Evolutionary conservation across 352 stramenopile species (phyloP), one percentile per base, ranked within the genome.

Genomic region (Pythium inflatum): DNA sequence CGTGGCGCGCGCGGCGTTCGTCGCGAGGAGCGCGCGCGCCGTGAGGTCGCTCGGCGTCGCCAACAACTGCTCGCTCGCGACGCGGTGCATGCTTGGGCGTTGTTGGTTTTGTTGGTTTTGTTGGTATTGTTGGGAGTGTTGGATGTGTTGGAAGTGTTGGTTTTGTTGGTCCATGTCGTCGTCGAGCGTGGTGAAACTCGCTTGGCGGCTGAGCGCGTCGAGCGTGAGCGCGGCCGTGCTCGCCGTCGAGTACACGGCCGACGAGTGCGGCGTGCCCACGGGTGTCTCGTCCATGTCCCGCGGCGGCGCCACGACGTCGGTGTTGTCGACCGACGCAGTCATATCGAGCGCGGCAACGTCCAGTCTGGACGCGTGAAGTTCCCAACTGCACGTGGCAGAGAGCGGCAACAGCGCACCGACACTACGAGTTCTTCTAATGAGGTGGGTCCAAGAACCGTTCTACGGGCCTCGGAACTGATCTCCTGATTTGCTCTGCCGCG

Each of bases 61-160:
- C 45, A 71, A 54, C 5, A 65, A 45, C 55, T 71, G 64, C 46
- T 71, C 64, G 55, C 64, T 71, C 24, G 64, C 33, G 25, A 71
- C 64, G 55, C 64, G 64, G 43, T 71, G 64, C 45, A 71, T 50
- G 33, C 45, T 22, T 11, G 49, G 14, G 0, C 45, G 41, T 11
- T 7, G 22, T 33, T 25, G 2, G 18, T 11, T 22, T 16, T 50
- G 34, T 5, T 43, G 33, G 54, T 28, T 18, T 2, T 56, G 49
- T 11, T 38, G n/a, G n/a, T n/a, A n/a, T n/a, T n/a, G n/a, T n/a
- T n/a, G n/a, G n/a, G n/a, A n/a, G n/a, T n/a, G n/a, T n/a, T n/a
- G n/a, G n/a, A n/a, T n/a, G n/a, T n/a, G n/a, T n/a, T n/a, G n/a
- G n/a, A n/a, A n/a, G n/a, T n/a, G n/a, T n/a, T n/a, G n/a, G n/a